phyloP scores from a whole-genome alignment of 2,329 filamentous ascomycete species.

The Fonsecaea multimorphosa region DNA sequence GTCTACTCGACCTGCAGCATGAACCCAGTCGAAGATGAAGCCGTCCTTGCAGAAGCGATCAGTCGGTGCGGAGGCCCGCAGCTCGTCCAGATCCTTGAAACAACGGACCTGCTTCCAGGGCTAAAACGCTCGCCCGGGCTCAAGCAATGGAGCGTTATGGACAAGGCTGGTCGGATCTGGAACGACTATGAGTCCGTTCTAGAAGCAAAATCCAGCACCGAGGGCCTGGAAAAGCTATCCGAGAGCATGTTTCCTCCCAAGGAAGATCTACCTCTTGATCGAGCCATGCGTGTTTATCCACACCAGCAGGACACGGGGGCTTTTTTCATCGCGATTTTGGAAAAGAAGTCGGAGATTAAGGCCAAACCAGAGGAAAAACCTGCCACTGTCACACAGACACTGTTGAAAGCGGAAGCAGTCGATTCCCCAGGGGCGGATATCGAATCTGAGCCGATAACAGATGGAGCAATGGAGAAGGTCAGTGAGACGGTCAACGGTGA shows the following conservation, averaged over 20 bases:
- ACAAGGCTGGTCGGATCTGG: constrained; percentile 81
- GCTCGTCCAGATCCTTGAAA: constrained; percentile 85
- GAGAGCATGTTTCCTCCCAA: constrained; percentile 83
- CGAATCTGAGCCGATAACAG: constrained; percentile 28
- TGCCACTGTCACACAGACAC: background rate
- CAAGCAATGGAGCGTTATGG: constrained; percentile 87
- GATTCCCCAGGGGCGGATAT: background rate
- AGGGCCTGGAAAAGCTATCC: constrained; percentile 70
- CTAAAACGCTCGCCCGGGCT: constrained; percentile 79
- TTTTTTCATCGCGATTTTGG: constrained; percentile 95
- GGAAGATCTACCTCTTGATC: constrained; percentile 75
- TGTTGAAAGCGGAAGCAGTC: constrained; percentile 45
- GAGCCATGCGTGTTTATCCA: constrained; percentile 92
- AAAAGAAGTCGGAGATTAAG: constrained; percentile 87
- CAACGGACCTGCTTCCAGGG: constrained; percentile 74
- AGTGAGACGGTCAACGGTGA: constrained; percentile 44
- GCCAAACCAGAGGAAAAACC: constrained; percentile 69
- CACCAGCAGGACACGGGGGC: constrained; percentile 95
- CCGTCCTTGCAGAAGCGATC: constrained; percentile 86
- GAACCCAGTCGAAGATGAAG: constrained; percentile 98
- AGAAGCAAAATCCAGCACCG: constrained; percentile 63
- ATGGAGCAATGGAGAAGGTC: constrained; percentile 41
- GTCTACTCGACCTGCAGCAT: constrained; percentile 99
- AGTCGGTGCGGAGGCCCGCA: constrained; percentile 82
- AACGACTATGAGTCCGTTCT: constrained; percentile 82